A percentile compares a stretch with the other conserved stretches of the same genome.
Evolutionary conservation across 164 flowering plant species (phyloP).

Genomic region (Hamamelis virginiana): DNA sequence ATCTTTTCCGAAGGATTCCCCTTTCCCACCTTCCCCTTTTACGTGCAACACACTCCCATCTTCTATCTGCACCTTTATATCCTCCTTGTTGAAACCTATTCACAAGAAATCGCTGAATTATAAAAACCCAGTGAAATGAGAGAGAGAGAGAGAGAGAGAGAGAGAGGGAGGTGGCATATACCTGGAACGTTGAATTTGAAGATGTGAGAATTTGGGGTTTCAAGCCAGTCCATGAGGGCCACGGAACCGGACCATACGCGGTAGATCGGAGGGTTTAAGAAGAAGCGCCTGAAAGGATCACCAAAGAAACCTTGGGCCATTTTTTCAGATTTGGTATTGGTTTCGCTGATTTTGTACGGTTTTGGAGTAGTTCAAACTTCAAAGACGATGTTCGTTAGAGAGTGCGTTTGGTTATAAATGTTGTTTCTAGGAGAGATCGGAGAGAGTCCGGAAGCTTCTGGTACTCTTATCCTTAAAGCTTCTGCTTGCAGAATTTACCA

Average conservation of each 20-base stretch:
- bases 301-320: constrained; percentile 45
- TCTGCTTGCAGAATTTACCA: no score
- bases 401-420: no score
- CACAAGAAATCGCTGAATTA: not conserved
- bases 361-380: no score
- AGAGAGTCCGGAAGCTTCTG: no score
- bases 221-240: constrained; percentile 79
- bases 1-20: constrained; percentile 40
- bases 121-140: no score
- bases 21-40: constrained; percentile 41
- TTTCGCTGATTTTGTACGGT: no score
- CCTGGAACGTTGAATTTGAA: constrained; percentile 85
- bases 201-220: constrained; percentile 62
- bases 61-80: constrained; percentile 66
- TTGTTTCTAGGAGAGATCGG: no score
- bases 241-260: constrained; percentile 44
- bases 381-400: no score
- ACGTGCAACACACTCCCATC: constrained; percentile 64
- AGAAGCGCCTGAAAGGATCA: constrained; percentile 50
- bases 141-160: not conserved
- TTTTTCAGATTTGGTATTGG: not conserved
- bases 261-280: constrained; percentile 37
- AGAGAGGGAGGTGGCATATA: constrained; percentile 19
- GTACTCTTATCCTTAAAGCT: no score
- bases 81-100: constrained; percentile 65